Conservation (phyloP, 2,329 filamentous ascomycete genomes). For the Phialophora tarda region DNA sequence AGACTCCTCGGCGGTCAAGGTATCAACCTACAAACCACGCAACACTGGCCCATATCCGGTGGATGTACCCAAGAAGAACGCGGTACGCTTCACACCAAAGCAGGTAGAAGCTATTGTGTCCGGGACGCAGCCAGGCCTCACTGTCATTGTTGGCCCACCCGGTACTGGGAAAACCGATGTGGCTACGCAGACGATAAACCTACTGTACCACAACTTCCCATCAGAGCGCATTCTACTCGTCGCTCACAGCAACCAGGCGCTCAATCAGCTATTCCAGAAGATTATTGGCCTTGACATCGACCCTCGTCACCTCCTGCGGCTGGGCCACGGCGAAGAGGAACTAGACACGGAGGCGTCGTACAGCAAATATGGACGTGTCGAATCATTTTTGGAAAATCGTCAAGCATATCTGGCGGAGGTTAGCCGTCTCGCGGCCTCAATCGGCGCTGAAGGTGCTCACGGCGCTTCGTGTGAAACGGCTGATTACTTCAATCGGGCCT, state of each 20-base stretch:
- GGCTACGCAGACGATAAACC: conserved; percentile 97
- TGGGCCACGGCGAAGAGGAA: conserved; percentile 96
- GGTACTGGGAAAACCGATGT: conserved; percentile 99
- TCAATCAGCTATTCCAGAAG: conserved; percentile 97
- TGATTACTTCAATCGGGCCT: conserved; percentile 93
- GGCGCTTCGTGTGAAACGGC: conserved; percentile 96
- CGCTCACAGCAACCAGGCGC: conserved; percentile 95
- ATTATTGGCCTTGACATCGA: conserved; percentile 97
- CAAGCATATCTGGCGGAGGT: conserved; percentile 80
- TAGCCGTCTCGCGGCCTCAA: conserved; percentile 79
- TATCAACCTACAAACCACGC: conserved; percentile 86
- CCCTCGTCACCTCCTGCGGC: conserved; percentile 85
- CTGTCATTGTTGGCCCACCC: conserved; percentile 90
- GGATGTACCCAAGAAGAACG: conserved; percentile 80
- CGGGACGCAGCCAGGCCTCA: conserved; percentile 90
- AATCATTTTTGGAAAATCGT: conserved; percentile 91
- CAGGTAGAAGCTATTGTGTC: conserved; percentile 93
- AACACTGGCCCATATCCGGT: conserved; percentile 89
- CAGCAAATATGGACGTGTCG: conserved; percentile 91
- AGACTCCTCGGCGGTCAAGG: conserved; percentile 68
- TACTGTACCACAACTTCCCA: conserved; percentile 98
- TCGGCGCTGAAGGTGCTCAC: conserved; percentile 90
- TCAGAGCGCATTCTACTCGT: conserved; percentile 88
- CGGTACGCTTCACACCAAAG: conserved; percentile 84
- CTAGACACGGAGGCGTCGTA: conserved; percentile 84